Evolutionary conservation across 371 early-diverging fungal genomes (phyloP), one percentile per base, ranked within the genome.

Genomic region (Mortierella sp.): DNA sequence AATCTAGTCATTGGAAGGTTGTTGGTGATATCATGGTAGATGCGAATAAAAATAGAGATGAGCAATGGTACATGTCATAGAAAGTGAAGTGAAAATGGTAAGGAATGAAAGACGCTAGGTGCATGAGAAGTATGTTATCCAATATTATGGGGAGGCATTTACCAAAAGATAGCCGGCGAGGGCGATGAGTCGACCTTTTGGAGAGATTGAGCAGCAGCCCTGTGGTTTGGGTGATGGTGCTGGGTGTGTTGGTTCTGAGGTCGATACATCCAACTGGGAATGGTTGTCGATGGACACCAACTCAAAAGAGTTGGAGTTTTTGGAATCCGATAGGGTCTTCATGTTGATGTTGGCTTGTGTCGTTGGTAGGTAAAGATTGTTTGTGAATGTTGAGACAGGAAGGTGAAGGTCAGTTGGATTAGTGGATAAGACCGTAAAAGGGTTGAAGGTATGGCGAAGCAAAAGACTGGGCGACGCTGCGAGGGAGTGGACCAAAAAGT

Each of bases 81-180:
- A 51, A 21, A 38, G 32, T 32, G 2, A 27, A 51, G 43, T 24
- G n/a, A 51, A 65, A 6, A 43, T 21, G 11, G 63, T n/a, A 38
- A 4, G 1, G 60, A 27, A 1, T 27, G 32, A 55, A 41, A 41
- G 46, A 58, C 44, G 29, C n/a, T 38, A 43, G 27, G 46, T 5
- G 35, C 18, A 16, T 10, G 38, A 29, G 2, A 7, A 14, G 5
- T 29, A 41, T 21, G 4, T 6, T 32, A 24, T 4, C 0, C 14
- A n/a, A 35, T 32, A 11, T 48, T 32, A 29, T 21, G 51, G 14
- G 65, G 27, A 14, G 38, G 56, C 27, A 5, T 8, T 38, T 80
- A 85, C 85, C 82, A 85, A 24, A 48, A 81, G 79, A 55, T 85
- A 85, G 46, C 71, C 43, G 11, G 85, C 78, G 21, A 85, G 79